These are phyloP conservation scores for Lachancea sp. DNA, from an alignment of 805 yeast species.

Conservation along the genomic window DNA sequence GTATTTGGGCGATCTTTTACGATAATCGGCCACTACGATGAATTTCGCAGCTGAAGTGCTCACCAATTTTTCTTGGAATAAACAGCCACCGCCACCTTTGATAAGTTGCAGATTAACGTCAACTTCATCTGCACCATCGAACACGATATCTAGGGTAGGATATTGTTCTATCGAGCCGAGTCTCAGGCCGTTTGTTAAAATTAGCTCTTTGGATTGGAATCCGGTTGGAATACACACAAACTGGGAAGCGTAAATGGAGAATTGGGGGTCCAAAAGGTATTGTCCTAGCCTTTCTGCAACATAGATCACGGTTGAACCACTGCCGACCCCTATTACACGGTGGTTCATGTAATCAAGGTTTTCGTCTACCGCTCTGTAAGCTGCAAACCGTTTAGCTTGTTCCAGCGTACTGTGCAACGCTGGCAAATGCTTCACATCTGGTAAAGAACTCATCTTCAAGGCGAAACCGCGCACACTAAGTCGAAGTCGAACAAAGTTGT, in stretches of 20 bases:
- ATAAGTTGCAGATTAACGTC: constrained; percentile 76
- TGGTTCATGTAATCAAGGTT: constrained; percentile 46
- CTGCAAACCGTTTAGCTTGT: constrained; percentile 83
- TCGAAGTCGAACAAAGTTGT: constrained; percentile 1
- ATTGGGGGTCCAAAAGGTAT: constrained; percentile 38
- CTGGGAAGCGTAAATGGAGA: constrained; percentile 24
- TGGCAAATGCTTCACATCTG: constrained; percentile 22
- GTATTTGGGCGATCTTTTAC: constrained; percentile 62
- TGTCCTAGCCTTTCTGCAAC: constrained; percentile 88
- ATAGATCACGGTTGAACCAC: constrained; percentile 96
- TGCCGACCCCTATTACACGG: constrained; percentile 84
- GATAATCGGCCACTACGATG: constrained; percentile 84
- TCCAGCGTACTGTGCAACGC: constrained; percentile 47
- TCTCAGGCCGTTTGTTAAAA: constrained; percentile 69
- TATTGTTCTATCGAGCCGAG: constrained; percentile 80
- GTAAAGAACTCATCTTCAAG: constrained; percentile 8
- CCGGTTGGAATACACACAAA: constrained; percentile 93
- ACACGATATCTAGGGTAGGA: constrained; percentile 81
- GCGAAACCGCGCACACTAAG: constrained; percentile 6
- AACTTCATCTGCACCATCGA: constrained; percentile 98
- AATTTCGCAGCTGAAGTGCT: constrained; percentile 73
- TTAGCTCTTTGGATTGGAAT: constrained; percentile 85
- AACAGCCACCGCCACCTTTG: constrained; percentile 98
- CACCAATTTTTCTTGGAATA: constrained; percentile 92
- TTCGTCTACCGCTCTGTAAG: constrained; percentile 87